Evolutionary conservation across 805 yeast species (phyloP).

Genomic region (Ogataea thermomethanolica): DNA sequence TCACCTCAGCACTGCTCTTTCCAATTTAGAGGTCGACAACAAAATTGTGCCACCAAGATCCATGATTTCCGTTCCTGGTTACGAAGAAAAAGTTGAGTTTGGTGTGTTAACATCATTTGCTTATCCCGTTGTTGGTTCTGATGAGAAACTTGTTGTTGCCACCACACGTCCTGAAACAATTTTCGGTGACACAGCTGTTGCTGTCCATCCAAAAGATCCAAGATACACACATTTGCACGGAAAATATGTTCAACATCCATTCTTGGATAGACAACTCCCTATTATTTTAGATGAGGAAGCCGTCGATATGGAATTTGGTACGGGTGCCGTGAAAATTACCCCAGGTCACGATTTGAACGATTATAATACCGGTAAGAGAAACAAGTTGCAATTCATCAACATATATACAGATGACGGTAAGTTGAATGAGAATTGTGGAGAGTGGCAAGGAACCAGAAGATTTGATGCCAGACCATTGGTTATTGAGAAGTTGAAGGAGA

Average conservation of each 20-base stretch:
- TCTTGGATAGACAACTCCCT: constrained; percentile 80
- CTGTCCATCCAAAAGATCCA: constrained; percentile 93
- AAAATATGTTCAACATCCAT: constrained; percentile 85
- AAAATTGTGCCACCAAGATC: constrained; percentile 85
- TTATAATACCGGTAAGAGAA: constrained; percentile 94
- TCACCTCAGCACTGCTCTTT: constrained; percentile 88
- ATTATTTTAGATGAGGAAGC: constrained; percentile 88
- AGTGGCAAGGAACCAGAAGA: constrained; percentile 86
- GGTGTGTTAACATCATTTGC: constrained; percentile 97
- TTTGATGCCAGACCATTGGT: constrained; percentile 89
- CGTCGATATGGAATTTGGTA: constrained; percentile 99
- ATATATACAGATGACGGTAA: constrained; percentile 90
- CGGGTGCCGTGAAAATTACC: constrained; percentile 99
- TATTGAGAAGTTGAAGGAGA: constrained; percentile 71
- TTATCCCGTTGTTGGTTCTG: constrained; percentile 79
- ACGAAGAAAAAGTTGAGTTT: constrained; percentile 86
- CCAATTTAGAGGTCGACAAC: constrained; percentile 94
- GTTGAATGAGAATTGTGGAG: constrained; percentile 90
- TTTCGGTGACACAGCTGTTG: constrained; percentile 97
- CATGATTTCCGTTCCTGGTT: constrained; percentile 79
- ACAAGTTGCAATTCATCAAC: constrained; percentile 80
- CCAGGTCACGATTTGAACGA: constrained; percentile 99
- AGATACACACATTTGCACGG: constrained; percentile 96
- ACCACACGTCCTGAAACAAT: constrained; percentile 99
- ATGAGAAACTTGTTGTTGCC: constrained; percentile 86